These are phyloP conservation scores for Bruguiera parviflora DNA, from an alignment of 345 rosid genomes.

Conservation along the genomic window DNA sequence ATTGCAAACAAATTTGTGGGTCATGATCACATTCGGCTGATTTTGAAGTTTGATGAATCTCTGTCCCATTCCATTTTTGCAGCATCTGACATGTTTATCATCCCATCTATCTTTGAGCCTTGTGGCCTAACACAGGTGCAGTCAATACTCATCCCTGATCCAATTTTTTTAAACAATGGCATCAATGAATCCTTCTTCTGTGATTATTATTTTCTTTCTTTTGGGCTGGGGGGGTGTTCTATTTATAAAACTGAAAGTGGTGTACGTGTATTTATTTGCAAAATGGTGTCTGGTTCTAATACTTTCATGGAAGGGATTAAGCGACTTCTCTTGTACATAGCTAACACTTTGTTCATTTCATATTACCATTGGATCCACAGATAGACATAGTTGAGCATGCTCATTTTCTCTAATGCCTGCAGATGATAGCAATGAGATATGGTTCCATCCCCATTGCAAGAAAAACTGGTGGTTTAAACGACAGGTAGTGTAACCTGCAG, in stretches of 20 bases:
- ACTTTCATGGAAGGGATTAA: not conserved
- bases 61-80: conserved; percentile 84
- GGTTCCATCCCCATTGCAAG: conserved; percentile 84
- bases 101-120: conserved; percentile 97
- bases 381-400: not conserved
- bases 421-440: conserved; percentile 97
- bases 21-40: conserved; percentile 65
- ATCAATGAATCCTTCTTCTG: not conserved
- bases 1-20: conserved; percentile 65
- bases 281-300: not conserved
- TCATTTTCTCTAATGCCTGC: conserved; percentile 4
- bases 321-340: not conserved
- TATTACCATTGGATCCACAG: not conserved
- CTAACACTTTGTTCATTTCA: not conserved
- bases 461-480: conserved; percentile 90
- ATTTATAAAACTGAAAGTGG: not conserved
- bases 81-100: conserved; percentile 86
- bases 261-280: not conserved
- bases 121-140: conserved; percentile 98
- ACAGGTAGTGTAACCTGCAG: conserved; percentile 50
- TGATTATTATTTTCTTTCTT: no score
- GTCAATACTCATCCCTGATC: conserved; percentile 1
- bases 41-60: conserved; percentile 81
- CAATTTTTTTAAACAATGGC: conserved; percentile 5
- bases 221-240: no score